Conservation (phyloP, 805 yeast genomes). For the Kuraishia capsulata region DNA sequence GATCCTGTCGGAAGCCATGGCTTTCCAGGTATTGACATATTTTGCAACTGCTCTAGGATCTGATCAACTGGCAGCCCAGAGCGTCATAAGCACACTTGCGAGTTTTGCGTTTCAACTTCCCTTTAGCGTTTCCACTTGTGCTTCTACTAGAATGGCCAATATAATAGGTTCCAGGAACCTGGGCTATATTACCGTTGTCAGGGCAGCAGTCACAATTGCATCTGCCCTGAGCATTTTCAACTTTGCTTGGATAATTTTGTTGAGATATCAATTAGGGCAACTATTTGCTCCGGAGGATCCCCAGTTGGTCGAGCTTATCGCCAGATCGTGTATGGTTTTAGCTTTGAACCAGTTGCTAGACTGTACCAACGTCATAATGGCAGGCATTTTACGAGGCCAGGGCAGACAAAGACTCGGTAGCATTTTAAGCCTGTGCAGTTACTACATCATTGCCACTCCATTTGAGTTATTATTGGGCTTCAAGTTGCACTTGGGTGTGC, state of each 20-base stretch:
- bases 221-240: conserved; percentile 14
- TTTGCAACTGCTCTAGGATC: conserved; percentile 58
- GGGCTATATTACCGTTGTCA: conserved; percentile 16
- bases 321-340: conserved; percentile 16
- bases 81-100: conserved; percentile 60
- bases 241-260: conserved; percentile 14
- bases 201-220: conserved; percentile 17
- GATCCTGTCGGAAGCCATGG: conserved; percentile 73
- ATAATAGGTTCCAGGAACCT: conserved; percentile 46
- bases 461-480: conserved; percentile 50
- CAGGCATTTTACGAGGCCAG: conserved; percentile 49
- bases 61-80: conserved; percentile 60
- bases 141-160: conserved; percentile 71
- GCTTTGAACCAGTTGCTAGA: conserved; percentile 37
- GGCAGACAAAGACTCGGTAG: conserved; percentile 53
- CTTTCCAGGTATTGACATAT: conserved; percentile 66
- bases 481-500: conserved; percentile 27
- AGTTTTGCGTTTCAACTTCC: conserved; percentile 65
- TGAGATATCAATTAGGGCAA: conserved; percentile 14
- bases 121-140: conserved; percentile 65
- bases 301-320: conserved; percentile 16
- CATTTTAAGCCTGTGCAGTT: conserved; percentile 41
- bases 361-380: conserved; percentile 36
- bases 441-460: conserved; percentile 66
- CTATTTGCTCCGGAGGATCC: conserved; percentile 20